Percentiles rank a stretch among this genome's conserved stretches.
Conservation (phyloP, 306 rosid species). For the Rubus parviflorus region DNA sequence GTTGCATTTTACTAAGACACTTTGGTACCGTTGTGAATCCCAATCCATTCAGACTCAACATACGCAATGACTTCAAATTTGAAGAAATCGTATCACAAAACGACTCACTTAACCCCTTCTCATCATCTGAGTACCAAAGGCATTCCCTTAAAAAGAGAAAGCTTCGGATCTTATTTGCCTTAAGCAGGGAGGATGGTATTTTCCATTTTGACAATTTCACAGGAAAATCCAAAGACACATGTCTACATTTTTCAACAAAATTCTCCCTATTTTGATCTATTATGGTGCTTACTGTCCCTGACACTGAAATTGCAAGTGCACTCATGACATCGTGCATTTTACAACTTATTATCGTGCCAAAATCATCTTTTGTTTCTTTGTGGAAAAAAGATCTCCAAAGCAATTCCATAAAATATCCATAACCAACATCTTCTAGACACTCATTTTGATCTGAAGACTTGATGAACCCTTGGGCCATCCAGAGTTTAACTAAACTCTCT, state of each 20-base stretch:
- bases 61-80: not conserved
- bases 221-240: not conserved
- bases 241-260: not conserved
- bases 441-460: not conserved
- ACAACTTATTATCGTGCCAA: not conserved
- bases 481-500: not conserved
- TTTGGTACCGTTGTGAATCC: not conserved
- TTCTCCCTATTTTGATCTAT: not conserved
- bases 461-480: slow-evolving; percentile 10
- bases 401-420: slow-evolving; percentile 36
- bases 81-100: not conserved
- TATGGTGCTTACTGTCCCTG: not conserved
- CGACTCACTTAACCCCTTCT: too few relatives aligned
- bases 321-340: slow-evolving; percentile 35
- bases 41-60: not conserved
- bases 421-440: slow-evolving; percentile 3
- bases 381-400: slow-evolving; percentile 36
- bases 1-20: slow-evolving; percentile 4
- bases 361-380: not conserved
- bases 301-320: slow-evolving; percentile 32
- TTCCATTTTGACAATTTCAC: not conserved
- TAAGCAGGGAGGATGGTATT: not conserved
- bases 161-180: slow-evolving; percentile 26
- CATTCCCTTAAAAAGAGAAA: not conserved
- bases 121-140: too few relatives aligned